phyloP scores from a whole-genome alignment of 371 early-diverging fungal species.

The Mucor lusitanicus region DNA sequence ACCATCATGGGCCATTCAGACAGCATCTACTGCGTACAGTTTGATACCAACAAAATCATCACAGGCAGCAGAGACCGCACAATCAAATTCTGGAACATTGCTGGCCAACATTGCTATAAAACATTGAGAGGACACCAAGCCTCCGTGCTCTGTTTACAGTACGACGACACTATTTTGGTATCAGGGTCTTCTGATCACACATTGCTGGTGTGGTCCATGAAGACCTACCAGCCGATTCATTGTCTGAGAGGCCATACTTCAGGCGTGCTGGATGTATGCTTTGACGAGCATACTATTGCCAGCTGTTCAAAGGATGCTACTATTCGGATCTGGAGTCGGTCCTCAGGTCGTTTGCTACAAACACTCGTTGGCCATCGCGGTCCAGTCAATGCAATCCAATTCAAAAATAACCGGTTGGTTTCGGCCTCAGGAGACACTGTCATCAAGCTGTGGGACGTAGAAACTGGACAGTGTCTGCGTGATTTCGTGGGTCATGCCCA shows the following conservation, averaged over 20 bases:
- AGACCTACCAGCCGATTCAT: conserved; percentile 33
- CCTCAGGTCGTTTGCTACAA: conserved; percentile 50
- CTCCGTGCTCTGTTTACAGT: conserved; percentile 90
- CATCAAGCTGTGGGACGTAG: conserved; percentile 86
- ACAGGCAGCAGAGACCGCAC: conserved; percentile 91
- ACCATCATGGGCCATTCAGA: conserved; percentile 79
- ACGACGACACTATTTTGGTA: conserved; percentile 77
- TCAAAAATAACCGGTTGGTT: conserved; percentile 65
- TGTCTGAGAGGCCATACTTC: conserved; percentile 70
- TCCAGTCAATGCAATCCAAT: conserved; percentile 88
- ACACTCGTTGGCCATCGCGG: conserved; percentile 81
- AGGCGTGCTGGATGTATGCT: conserved; percentile 82
- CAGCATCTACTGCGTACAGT: conserved; percentile 92
- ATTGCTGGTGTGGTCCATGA: conserved; percentile 85
- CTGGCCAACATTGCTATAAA: conserved; percentile 42
- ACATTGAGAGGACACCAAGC: conserved; percentile 85
- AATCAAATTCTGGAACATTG: conserved; percentile 69
- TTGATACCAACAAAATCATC: conserved; percentile 73
- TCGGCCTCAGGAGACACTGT: conserved; percentile 88
- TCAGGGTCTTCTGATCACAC: conserved; percentile 92
- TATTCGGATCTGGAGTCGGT: conserved; percentile 81
- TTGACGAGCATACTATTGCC: conserved; percentile 71
- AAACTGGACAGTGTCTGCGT: conserved; percentile 65
- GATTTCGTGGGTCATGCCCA: conserved; percentile 74
- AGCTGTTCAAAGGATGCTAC: conserved; percentile 93